phyloP scores from a whole-genome alignment of 176 grass and related monocot species.

The Oryza officinalis region DNA sequence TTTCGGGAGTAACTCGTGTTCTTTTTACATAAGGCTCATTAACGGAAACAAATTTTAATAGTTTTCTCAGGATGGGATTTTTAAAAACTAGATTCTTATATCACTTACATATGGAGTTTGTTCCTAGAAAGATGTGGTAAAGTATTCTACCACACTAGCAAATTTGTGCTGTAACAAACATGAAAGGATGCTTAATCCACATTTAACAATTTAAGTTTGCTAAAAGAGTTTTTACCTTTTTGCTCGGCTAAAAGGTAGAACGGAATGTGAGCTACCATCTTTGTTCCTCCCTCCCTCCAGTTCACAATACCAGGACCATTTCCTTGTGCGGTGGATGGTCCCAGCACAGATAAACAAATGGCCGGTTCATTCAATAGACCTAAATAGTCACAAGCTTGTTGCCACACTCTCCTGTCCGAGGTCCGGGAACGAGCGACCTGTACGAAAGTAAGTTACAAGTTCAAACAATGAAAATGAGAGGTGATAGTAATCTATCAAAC shows the following conservation, averaged over 20 bases:
- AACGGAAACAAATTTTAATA: background rate
- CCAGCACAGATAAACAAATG: conserved; percentile 77
- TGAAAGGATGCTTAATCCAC: background rate
- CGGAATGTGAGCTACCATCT: conserved; percentile 90
- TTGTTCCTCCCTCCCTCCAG: conserved; percentile 79
- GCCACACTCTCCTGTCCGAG: conserved; percentile 82
- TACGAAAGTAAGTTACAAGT: conserved; percentile 21
- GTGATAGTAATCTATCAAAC: conserved; percentile 10
- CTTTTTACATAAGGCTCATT: background rate
- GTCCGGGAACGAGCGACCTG: conserved; percentile 80
- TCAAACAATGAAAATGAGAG: background rate
- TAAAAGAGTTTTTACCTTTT: conserved; percentile 62
- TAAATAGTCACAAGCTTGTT: conserved; percentile 88
- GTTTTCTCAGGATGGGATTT: background rate
- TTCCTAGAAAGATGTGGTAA: background rate
- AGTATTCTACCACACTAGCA: background rate
- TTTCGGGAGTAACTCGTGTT: background rate
- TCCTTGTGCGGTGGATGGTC: conserved; percentile 54
- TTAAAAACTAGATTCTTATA: background rate
- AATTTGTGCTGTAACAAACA: conserved; percentile 10
- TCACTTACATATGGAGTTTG: background rate
- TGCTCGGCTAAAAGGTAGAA: conserved; percentile 80
- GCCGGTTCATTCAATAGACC: conserved; percentile 92
- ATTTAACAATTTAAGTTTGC: background rate
- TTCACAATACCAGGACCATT: conserved; percentile 85